Evolutionary conservation across 169 alveolate species (phyloP), one percentile per base, ranked within the genome.

Genomic region (Cryptosporidium bovis): DNA sequence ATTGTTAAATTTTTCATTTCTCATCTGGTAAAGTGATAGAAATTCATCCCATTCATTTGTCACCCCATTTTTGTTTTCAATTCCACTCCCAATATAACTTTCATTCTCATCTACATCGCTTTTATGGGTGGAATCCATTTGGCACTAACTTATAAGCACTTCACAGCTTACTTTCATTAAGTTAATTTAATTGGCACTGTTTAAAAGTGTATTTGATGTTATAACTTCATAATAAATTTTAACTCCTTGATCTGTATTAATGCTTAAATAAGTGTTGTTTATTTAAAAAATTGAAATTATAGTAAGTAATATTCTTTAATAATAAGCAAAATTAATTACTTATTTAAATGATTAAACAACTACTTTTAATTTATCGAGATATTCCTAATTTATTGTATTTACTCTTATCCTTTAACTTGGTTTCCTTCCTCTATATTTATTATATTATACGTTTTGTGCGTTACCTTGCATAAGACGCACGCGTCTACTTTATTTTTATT

Each of bases 11-110:
- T 33, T 66, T 67, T 71, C 84, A 71, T 27, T 71, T 16, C 84
- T 51, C 10, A 15, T 50, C 6, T 71, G 66, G 56, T 71, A 71
- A 2, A 71, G 58, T 2, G 84, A 33, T 16, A 71, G 58, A 55
- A 71, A 71, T 18, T 71, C 84, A 71, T 71, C 84, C 66, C 67
- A 71, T 64, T 71, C 84, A 8, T 56, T 53, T 51, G 67, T 53
- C 27, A 71, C 29, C 2, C 66, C 84, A 27, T 51, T 33, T 29
- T 71, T 71, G n/a, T 53, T 33, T 53, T 20, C 15, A 15, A 20
- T 34, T 51, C 15, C 33, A 71, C 51, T 55, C 4, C 34, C 18
- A 4, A 24, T 71, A 34, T 71, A 15, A 16, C 51, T 56, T 24
- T 55, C 27, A 53, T 53, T 18, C 33, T 40, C 34, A 6, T 0